These are phyloP conservation scores for Triangularia setosa DNA, from an alignment of 2,329 filamentous ascomycete species.

Conservation along the genomic window DNA sequence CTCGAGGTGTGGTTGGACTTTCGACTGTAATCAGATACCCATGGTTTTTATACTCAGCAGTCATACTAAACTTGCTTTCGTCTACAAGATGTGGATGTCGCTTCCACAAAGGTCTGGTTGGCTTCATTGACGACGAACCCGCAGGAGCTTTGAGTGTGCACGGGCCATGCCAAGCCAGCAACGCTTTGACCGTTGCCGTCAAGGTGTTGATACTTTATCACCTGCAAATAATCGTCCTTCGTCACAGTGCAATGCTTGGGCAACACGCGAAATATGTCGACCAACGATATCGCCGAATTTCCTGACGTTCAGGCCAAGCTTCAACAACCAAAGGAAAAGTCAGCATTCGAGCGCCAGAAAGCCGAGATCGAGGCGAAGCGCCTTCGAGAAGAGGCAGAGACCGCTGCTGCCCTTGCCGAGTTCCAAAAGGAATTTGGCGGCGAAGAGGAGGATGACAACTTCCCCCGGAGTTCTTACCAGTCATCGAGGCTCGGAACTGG, in stretches of 20 bases:
- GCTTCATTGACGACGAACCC: background rate
- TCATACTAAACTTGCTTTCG: too few species aligned
- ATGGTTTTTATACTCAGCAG: too few species aligned
- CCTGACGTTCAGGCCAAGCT: conserved; percentile 74
- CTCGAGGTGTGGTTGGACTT: too few species aligned
- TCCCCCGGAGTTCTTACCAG: conserved; percentile 16
- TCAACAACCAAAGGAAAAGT: conserved; percentile 76
- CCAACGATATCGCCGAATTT: conserved; percentile 53
- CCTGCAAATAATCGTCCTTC: background rate
- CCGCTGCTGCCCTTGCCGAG: conserved; percentile 78
- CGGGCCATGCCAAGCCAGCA: background rate
- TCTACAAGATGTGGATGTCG: too few species aligned
- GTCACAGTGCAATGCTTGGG: background rate
- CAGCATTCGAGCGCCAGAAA: conserved; percentile 81
- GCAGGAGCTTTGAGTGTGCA: background rate
- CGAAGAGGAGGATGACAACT: conserved; percentile 43
- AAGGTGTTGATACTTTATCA: background rate
- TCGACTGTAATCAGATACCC: too few species aligned
- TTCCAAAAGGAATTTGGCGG: conserved; percentile 79
- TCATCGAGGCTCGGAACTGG: conserved; percentile 18
- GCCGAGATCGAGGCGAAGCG: conserved; percentile 88
- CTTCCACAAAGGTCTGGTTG: too few species aligned
- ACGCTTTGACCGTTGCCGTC: background rate
- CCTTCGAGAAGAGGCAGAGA: conserved; percentile 78
- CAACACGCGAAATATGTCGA: conserved; percentile 31